A percentile compares a stretch with the other conserved stretches of the same genome.
Conservation (phyloP, 192 early-diverging fungal genomes). For the Oehlia diaphana region DNA sequence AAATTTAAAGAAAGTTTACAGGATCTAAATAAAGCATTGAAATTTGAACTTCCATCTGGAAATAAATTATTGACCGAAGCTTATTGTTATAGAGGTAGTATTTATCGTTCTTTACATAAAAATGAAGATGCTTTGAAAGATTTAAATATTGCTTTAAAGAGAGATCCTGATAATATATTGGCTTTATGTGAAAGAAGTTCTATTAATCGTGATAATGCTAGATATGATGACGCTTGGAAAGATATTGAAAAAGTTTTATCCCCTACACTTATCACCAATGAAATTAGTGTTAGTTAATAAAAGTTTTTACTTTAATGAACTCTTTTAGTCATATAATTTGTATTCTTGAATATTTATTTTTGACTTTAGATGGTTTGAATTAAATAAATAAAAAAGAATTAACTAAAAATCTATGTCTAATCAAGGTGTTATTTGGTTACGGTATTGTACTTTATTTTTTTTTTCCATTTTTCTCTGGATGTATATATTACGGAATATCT, state of each 20-base stretch:
- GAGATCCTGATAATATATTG: conserved; percentile 9
- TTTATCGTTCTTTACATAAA: not conserved
- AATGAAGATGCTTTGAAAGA: conserved; percentile 4
- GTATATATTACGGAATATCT: too few species aligned
- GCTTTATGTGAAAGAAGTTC: conserved; percentile 20
- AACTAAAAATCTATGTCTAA: too few species aligned
- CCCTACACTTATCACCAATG: not conserved
- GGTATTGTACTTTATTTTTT: too few species aligned
- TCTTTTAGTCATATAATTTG: too few species aligned
- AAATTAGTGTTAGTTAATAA: too few species aligned
- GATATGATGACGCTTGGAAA: conserved; percentile 2
- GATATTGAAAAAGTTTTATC: conserved; percentile 2
- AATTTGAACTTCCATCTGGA: not conserved
- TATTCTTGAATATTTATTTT: too few species aligned
- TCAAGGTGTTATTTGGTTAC: too few species aligned
- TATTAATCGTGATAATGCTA: not conserved
- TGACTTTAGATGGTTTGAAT: too few species aligned
- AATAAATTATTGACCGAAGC: not conserved
- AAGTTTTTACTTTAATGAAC: too few species aligned
- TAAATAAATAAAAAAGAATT: too few species aligned
- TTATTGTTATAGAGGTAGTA: conserved; percentile 2
- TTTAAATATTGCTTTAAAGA: conserved; percentile 10
- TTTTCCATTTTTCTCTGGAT: too few species aligned
- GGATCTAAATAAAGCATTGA: not conserved
- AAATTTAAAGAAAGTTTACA: conserved; percentile 10